Evolutionary conservation across 768 basidiomycete species (phyloP), one percentile per base, ranked within the genome.

Genomic region (Panus rudis): DNA sequence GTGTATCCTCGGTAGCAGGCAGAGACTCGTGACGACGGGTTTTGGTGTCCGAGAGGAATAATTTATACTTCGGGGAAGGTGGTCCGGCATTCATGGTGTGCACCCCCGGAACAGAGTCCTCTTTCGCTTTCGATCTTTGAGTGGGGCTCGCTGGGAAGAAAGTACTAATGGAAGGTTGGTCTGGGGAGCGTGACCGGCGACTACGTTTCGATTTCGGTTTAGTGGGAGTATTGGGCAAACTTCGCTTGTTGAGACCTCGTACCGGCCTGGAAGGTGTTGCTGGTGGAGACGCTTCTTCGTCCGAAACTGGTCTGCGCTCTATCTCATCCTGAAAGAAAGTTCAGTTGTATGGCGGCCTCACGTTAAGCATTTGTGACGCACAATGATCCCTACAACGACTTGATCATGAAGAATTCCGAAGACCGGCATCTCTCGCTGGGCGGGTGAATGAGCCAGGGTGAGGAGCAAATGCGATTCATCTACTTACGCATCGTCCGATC

Each of bases 351-450:
- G 25, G n/a, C 39, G 31, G 38, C 35, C 26, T 22, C 34, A 30
- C 16, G 23, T 34, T 13, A 7, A 30, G 25, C 25, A 34, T 25
- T 17, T 0, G 27, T 24, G 3, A 48, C 72, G 46, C 57, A 86
- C 92, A 31, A 93, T 85, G 24, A 90, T 67, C 1, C 92, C 92
- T 20, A 78, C 58, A 13, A 93, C 71, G 17, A 84, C 63, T 42
- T 80, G 67, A 20, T 63, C 75, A 20, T 84, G 71, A 4, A 90
- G 59, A 43, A 88, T 69, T 0, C 86, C 85, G 49, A 92, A 87
- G 2, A 93, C 81, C 3, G 87, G 88, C 41, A 35, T 35, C 33
- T 35, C 33, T 14, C 33, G 33, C 33, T 35, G 26, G 10, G 25
- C 13, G 14, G 31, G 17, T 12, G 7, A 39, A 14, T 13, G 19